Evolutionary conservation across 1,284 basidiomycete genomes (phyloP).

Genomic region (Trichosporon sp.): DNA sequence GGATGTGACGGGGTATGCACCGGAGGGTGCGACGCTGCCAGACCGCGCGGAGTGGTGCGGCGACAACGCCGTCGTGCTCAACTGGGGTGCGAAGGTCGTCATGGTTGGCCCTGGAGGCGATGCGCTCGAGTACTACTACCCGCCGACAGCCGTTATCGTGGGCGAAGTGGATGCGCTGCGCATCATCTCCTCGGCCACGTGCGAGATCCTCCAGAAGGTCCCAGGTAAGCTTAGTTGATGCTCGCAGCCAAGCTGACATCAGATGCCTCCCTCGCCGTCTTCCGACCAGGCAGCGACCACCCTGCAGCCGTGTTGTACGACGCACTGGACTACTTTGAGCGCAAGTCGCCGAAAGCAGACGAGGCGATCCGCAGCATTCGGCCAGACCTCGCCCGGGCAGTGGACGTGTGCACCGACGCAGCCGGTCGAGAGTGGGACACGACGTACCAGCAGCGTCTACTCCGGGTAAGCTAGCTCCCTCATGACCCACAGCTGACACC

Average conservation of each 20-base stretch:
- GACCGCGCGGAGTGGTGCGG: constrained; percentile 89
- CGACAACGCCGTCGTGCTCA: constrained; percentile 85
- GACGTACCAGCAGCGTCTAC: constrained; percentile 76
- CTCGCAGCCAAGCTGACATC: not conserved
- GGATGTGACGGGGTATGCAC: constrained; percentile 52
- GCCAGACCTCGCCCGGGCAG: constrained; percentile 76
- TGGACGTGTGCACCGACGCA: constrained; percentile 88
- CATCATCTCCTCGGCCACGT: constrained; percentile 68
- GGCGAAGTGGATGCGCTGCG: constrained; percentile 85
- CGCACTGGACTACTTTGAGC: constrained; percentile 80
- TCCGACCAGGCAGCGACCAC: constrained; percentile 85
- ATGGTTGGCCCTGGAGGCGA: constrained; percentile 91
- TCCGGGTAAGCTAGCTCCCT: constrained; percentile 58
- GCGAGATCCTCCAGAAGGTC: constrained; percentile 90
- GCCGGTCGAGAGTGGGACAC: constrained; percentile 89
- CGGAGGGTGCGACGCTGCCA: constrained; percentile 33
- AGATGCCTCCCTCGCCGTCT: constrained; percentile 74
- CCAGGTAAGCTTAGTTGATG: constrained; percentile 54
- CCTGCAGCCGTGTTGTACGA: constrained; percentile 88
- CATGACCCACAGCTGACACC: not conserved
- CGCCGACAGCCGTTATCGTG: constrained; percentile 67
- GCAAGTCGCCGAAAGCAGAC: constrained; percentile 80
- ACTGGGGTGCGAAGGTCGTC: constrained; percentile 68
- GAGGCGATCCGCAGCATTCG: constrained; percentile 85
- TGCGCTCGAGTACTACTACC: constrained; percentile 74